Percentiles rank a stretch among this genome's conserved stretches.
Conservation (phyloP, 495 filamentous ascomycete genomes). For the Hypoxylon fragiforme region DNA sequence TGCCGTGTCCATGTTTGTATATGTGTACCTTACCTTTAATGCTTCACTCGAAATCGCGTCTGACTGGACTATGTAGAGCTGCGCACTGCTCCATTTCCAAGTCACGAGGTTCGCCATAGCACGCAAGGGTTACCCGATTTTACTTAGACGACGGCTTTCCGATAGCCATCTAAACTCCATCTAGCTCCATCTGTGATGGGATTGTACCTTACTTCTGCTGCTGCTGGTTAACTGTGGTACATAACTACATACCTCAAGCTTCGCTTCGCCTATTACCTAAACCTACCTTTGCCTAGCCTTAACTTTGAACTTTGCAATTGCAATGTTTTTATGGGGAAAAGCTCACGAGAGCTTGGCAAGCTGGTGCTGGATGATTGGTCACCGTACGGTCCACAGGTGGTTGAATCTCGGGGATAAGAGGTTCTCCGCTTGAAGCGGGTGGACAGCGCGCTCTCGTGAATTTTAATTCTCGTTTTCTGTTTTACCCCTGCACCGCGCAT, state of each 20-base stretch:
- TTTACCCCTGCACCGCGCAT: conserved; percentile 26
- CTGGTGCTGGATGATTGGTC: conserved; percentile 18
- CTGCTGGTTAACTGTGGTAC: no score
- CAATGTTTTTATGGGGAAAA: conserved; percentile 12
- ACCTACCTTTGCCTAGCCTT: not conserved
- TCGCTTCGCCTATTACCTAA: no score
- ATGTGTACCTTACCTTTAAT: not conserved
- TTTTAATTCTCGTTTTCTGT: conserved; percentile 6
- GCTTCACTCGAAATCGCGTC: not conserved
- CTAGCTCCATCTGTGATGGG: not conserved
- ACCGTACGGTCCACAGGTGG: conserved; percentile 18
- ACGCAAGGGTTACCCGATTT: not conserved
- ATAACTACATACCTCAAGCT: no score
- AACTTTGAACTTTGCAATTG: no score
- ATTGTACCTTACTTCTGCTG: no score
- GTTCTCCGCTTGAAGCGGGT: conserved; percentile 7
- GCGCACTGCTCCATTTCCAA: not conserved
- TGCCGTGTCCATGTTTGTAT: not conserved
- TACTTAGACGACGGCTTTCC: not conserved
- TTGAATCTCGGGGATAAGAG: conserved; percentile 18
- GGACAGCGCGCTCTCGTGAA: conserved; percentile 19
- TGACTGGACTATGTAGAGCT: not conserved
- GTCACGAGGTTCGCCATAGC: not conserved
- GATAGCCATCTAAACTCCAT: not conserved
- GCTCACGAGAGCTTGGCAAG: conserved; percentile 19